These are phyloP conservation scores for Atalantia buxifolia DNA, from an alignment of 345 rosid genomes.

Conservation along the genomic window DNA sequence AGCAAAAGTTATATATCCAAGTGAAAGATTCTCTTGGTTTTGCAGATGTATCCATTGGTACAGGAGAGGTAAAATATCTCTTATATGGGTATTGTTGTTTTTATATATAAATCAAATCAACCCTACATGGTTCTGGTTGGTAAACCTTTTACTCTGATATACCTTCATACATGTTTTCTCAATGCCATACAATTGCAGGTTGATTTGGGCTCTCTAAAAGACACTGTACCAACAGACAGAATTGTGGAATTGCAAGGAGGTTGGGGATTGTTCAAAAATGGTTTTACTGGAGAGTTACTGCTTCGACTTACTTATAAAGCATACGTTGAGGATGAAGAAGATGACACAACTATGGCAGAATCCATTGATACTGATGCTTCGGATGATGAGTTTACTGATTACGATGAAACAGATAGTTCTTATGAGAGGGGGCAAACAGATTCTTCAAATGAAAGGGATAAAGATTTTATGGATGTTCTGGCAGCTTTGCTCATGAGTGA, in stretches of 20 bases:
- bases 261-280: constrained; percentile 71
- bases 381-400: constrained; percentile 77
- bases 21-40: constrained; percentile 93
- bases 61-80: constrained; percentile 65
- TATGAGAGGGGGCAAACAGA: constrained; percentile 29
- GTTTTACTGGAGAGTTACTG: constrained; percentile 78
- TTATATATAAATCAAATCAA: background rate
- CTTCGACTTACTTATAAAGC: constrained; percentile 95
- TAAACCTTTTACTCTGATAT: background rate
- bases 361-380: constrained; percentile 47
- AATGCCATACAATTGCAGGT: constrained; percentile 46
- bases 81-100: background rate
- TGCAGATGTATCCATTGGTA: constrained; percentile 67
- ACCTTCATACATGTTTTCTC: constrained; percentile 14
- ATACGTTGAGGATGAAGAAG: constrained; percentile 98
- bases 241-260: constrained; percentile 68
- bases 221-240: constrained; percentile 93
- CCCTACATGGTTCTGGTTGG: background rate
- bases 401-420: constrained; percentile 46
- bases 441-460: constrained; percentile 41
- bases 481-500: constrained; percentile 92
- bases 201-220: constrained; percentile 74
- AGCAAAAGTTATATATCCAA: constrained; percentile 69
- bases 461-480: constrained; percentile 90
- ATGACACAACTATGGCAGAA: constrained; percentile 50